Evolutionary conservation across 23 red algal genomes (phyloP), one percentile per base, ranked within the genome.

Genomic region (Gracilariopsis chorda): DNA sequence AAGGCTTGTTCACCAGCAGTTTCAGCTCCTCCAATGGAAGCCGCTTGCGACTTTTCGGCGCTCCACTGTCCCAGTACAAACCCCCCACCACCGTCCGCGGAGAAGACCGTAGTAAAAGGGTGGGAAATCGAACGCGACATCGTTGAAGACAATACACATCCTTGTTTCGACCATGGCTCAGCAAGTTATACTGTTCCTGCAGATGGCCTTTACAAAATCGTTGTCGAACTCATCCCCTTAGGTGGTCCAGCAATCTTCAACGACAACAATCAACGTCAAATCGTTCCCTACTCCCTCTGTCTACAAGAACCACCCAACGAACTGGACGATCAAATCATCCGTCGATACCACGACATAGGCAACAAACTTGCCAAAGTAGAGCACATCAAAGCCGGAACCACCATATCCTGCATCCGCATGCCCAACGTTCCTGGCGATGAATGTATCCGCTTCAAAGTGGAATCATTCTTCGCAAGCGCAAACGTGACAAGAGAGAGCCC

Each of bases 381-480:
- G 20, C 85, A 89, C 36, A 44, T 89, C 36, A 89, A 89, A 20
- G 47, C 37, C 42, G 67, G 68, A n/a, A 89, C 85, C 68, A 19
- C 48, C 27, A 77, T 89, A n/a, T 46, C 72, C 45, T 89, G 85
- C 33, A 34, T 89, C 7, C 65, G 58, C 1, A 89, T 89, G 85
- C 85, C 85, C 20, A 62, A 48, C 13, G 41, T 53, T n/a, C 46
- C 51, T 8, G 85, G 68, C 23, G 42, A 59, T 70, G 85, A 89
- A 42, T 89, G 85, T 49, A 39, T 89, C 16, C 85, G 85, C 0
- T 63, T 89, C 51, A 76, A 60, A 25, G 72, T 89, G 2, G 67
- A 89, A 64, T 89, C 51, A 48, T 89, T 51, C 67, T 73, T 37
- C 65, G 85, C 13, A 89, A 89, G 43, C 65, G 85, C 8, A 89